Base-by-base conservation (phyloP, 352 stramenopile species). In the Aphanomyces euteiches region DNA sequence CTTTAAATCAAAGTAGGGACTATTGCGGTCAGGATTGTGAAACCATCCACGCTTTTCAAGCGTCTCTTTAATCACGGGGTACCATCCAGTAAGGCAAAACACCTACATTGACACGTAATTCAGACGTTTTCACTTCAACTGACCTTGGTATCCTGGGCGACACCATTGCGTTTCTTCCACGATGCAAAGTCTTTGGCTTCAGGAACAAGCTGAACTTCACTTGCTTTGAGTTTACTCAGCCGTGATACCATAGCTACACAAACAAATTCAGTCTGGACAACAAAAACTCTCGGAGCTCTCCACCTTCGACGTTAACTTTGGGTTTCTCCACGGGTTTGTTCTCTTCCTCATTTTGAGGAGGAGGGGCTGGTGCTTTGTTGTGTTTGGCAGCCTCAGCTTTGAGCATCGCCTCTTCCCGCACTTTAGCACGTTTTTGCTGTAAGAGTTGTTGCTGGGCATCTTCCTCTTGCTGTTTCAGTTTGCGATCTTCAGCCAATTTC, bases 51-150 rank as follows among this genome's bases (percentile, higher is more conserved):
- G 89, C 45, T 89, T 82, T 65, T 96, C 79, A 2, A 98, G 77
- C 34, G 91, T 88, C 61, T 96, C 84, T 10, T 90, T 89, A 45
- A 98, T 93, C 61, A 93, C 92, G 3, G 92, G 92, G 67, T 97
- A 98, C 84, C 88, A 96, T 2, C 92, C 92, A 10, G 90, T 97
- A 75, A 97, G 89, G 56, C 77, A 82, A 57, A 98, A 98, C 37
- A 98, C 92, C 58, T 73, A 47, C 41, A 68, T 69, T 2, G 3
- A 36, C 7, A 4, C 36, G 37, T 13, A 53, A 53, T n/a, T 10
- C 37, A 38, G 37, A 36, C 0, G n/a, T 19, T 53, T 15, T 39
- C 10, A 8, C 12, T 10, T 39, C 3, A 4, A 37, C 3, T 37
- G 3, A 56, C 59, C 53, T 90, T 92, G 69, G 91, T 85, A 41